These are phyloP conservation scores for Jaenimonas drosophilae DNA, from an alignment of 208 protist genomes.

Conservation along the genomic window DNA sequence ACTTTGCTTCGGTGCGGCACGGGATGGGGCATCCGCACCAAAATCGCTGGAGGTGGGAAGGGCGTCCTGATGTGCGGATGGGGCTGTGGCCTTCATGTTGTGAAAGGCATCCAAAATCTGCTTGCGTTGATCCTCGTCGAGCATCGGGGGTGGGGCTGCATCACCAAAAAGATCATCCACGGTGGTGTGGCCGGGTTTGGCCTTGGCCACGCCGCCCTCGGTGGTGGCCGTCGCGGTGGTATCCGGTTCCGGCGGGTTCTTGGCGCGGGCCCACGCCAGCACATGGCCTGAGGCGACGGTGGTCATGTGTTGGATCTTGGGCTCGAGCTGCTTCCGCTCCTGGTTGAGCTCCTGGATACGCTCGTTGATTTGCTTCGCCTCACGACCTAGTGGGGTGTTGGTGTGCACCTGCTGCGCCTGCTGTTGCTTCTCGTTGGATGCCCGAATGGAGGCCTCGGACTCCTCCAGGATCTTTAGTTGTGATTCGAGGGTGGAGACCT, in stretches of 20 bases:
- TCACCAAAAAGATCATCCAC: slow-evolving; percentile 46
- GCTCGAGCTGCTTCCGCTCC: not conserved
- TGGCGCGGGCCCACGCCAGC: slow-evolving; percentile 67
- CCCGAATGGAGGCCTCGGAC: no score
- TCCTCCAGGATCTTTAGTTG: slow-evolving; percentile 45
- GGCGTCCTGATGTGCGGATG: no score
- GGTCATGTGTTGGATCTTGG: slow-evolving; percentile 59
- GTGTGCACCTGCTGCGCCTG: no score
- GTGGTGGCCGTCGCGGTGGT: slow-evolving; percentile 1
- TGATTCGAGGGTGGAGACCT: slow-evolving; percentile 30
- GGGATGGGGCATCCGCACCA: not conserved
- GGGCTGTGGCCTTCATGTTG: no score
- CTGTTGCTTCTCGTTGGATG: no score
- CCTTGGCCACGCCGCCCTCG: not conserved
- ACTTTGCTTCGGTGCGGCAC: not conserved
- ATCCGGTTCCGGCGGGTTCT: slow-evolving; percentile 58
- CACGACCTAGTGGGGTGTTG: no score
- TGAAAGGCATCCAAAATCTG: slow-evolving; percentile 41
- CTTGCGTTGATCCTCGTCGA: slow-evolving; percentile 28
- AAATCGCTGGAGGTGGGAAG: no score
- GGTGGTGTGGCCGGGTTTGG: slow-evolving; percentile 2
- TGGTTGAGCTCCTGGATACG: not conserved
- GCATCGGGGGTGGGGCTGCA: not conserved
- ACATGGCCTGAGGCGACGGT: slow-evolving; percentile 41
- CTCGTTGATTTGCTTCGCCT: not conserved